Conservation (phyloP, 1,139 yeast genomes). For the Taphrina pruni region DNA sequence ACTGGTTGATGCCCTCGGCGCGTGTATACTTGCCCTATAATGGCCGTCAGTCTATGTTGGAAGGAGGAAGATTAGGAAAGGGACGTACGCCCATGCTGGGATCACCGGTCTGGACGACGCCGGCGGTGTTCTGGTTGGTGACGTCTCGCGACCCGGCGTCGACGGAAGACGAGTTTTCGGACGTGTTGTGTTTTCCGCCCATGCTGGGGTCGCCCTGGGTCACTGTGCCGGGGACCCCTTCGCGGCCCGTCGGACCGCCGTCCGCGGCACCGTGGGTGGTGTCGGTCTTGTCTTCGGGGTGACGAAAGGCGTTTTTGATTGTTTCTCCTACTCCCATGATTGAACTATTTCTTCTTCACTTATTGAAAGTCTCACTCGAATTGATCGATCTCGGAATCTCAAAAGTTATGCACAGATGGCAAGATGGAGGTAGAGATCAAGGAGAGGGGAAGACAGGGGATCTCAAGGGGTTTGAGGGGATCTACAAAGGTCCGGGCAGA, state of each 20-base stretch:
- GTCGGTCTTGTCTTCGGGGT: conserved; percentile 19
- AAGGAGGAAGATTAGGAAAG: background rate
- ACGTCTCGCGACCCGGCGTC: background rate
- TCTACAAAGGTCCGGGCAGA: too few relatives aligned
- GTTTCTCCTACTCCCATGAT: conserved; percentile 14
- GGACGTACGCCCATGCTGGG: conserved; percentile 14
- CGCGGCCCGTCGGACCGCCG: conserved; percentile 22
- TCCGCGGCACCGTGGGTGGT: conserved; percentile 6
- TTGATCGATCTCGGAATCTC: too few relatives aligned
- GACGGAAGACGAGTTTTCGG: background rate
- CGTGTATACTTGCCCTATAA: conserved; percentile 13
- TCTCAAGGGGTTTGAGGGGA: too few relatives aligned
- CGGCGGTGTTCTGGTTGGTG: conserved; percentile 8
- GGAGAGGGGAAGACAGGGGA: too few relatives aligned
- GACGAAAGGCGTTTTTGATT: conserved; percentile 23
- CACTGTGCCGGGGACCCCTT: conserved; percentile 23
- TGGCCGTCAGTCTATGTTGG: background rate
- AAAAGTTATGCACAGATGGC: too few relatives aligned
- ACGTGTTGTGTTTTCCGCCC: conserved; percentile 11
- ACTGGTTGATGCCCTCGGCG: conserved; percentile 26
- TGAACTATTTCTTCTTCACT: too few relatives aligned
- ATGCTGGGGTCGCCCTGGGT: conserved; percentile 18
- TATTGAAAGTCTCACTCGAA: too few relatives aligned
- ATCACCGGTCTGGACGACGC: conserved; percentile 14
- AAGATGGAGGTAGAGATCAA: too few relatives aligned